Base-by-base conservation (phyloP, 805 yeast species). In the Cyberlindnera maritima region DNA sequence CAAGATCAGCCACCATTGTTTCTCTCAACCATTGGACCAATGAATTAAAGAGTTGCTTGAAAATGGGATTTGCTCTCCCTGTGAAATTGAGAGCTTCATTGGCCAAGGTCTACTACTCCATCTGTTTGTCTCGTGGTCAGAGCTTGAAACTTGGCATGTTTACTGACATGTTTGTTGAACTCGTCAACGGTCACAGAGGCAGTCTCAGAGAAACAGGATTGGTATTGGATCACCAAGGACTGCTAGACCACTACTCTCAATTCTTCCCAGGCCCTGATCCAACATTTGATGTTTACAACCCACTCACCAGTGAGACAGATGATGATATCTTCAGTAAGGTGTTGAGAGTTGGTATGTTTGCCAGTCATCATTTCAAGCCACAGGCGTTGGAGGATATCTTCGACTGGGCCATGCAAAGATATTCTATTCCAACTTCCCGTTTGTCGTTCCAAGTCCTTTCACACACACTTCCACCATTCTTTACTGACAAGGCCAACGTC, bases 21-120 rank as follows among this genome's bases (percentile, higher is more conserved):
- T 76, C 83, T 38, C 84, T 89, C 8, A 76, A 83, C 44, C 87
- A 85, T 48, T 91, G 97, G 96, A 85, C 97, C 0, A 82, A 85
- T 44, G 97, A 90, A 62, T 72, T 92, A 52, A 76, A 80, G 42
- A 83, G 85, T 35, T 85, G 96, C 78, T 63, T 89, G 44, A 78
- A 77, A 56, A 83, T 85, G 80, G 87, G 88, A 57, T 81, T 85
- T 57, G 85, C 85, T 43, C 74, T 92, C 69, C 97, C 99, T 0
- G 56, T 88, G 12, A 54, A 71, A 2, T 65, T 83, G 39, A 75
- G 90, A 44, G 72, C 81, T 19, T 68, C 78, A 1, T 71, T 92
- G 36, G 81, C 88, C 1, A 71, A 72, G 46, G 86, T 88, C 2
- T 91, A 80, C 61, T 90, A 81, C 58, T 79, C 85, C 15, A 71